Percentiles rank a stretch among this genome's conserved stretches.
These are phyloP conservation scores for Puccinia horiana DNA, from an alignment of 1,284 basidiomycete species.

Conservation along the genomic window DNA sequence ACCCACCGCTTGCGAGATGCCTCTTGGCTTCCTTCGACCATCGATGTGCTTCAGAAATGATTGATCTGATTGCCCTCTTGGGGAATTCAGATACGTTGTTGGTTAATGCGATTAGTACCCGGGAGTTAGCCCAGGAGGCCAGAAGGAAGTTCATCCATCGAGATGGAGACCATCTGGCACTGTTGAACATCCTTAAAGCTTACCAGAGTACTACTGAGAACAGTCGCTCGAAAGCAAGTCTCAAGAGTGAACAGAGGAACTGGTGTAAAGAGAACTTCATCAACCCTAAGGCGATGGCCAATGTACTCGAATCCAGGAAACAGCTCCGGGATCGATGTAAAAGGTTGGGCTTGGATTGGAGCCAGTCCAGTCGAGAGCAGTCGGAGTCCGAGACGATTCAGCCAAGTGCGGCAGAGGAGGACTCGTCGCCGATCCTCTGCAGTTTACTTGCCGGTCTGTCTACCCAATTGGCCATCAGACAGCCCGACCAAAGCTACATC, in stretches of 20 bases:
- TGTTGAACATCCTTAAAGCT: conserved; percentile 58
- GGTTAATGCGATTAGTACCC: conserved; percentile 50
- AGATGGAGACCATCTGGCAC: conserved; percentile 55
- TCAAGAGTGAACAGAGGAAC: conserved; percentile 58
- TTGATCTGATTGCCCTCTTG: conserved; percentile 76
- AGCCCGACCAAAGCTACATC: conserved; percentile 76
- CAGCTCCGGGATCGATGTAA: conserved; percentile 55
- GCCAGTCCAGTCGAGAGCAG: conserved; percentile 11
- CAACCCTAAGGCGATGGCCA: conserved; percentile 52
- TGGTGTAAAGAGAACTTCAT: conserved; percentile 80
- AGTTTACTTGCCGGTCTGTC: conserved; percentile 71
- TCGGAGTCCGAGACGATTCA: background rate
- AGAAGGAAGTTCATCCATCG: conserved; percentile 55
- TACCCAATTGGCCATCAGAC: conserved; percentile 77
- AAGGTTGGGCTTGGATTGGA: conserved; percentile 54
- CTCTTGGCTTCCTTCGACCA: conserved; percentile 72
- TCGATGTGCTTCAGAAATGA: conserved; percentile 71
- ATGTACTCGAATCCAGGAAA: conserved; percentile 54
- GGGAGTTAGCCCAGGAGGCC: conserved; percentile 65
- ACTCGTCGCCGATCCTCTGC: conserved; percentile 52
- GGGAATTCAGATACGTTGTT: conserved; percentile 67
- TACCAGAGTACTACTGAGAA: conserved; percentile 61
- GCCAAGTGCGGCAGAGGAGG: conserved; percentile 53
- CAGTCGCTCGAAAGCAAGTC: conserved; percentile 49
- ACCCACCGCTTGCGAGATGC: conserved; percentile 75